Base-by-base conservation (phyloP, 345 rosid species). In the Heritiera fomes region DNA sequence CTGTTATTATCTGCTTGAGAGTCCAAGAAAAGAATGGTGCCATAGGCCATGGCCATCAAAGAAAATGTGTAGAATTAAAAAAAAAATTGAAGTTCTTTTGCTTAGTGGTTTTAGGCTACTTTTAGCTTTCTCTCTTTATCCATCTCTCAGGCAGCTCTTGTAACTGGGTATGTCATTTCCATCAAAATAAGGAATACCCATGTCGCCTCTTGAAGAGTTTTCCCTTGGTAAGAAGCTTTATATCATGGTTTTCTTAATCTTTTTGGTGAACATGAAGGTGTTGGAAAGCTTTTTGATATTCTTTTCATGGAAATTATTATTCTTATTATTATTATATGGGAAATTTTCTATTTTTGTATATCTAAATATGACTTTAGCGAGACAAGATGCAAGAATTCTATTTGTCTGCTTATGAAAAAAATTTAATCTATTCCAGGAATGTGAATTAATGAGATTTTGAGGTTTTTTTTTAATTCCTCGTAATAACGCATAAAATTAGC, bases 221-320 rank as follows among this genome's bases (percentile, higher is more conserved):
- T 52, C 45, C 46, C 55, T 15, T 34, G 61, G 61, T 71, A 71
- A 32, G 75, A 52, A 52, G 75, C 46, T 71, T 32, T 71, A 52
- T 32, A 52, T 32, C 61, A 18, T 34, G 52, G 7, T 50, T 50
- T 50, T 32, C 8, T 8, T 15, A 50, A 7, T 30, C 41, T 65
- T 17, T 40, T 17, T 18, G 23, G 50, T 68, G 55, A 68, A 68
- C 34, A 43, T 46, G 73, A 11, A n/a, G 4, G 55, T 68, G 3
- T 68, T 20, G 53, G 15, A 7, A 20, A 5, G 8, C 55, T 68
- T 45, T 45, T 18, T 18, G 9, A 32, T 58, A 15, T 4, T 63
- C 41, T 63, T 20, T 8, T 7, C 12, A 2, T 20, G 58, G 58
- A 17, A 53, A n/a, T 10, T 59, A 0, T 13, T 1, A 18, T 56